A percentile compares a stretch with the other conserved stretches of the same genome.
Conservation (phyloP, 441 rosid genomes). For the California macrophylla region DNA sequence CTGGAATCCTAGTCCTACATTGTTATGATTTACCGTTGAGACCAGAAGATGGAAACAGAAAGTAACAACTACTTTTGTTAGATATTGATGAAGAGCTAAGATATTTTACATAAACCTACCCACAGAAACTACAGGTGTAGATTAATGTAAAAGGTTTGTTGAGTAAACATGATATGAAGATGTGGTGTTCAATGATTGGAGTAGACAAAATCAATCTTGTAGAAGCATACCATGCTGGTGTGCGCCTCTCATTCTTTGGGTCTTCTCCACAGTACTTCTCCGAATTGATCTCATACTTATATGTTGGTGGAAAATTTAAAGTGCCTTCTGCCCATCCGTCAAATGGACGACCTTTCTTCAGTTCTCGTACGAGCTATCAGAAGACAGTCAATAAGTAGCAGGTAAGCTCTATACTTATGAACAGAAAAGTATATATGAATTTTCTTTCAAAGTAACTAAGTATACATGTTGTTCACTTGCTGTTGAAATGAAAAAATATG, state of each 20-base stretch:
- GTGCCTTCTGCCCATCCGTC: constrained; percentile 87
- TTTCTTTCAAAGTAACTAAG: background rate
- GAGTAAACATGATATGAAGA: background rate
- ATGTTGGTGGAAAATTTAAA: constrained; percentile 71
- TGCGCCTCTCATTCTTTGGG: constrained; percentile 65
- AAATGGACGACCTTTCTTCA: constrained; percentile 55
- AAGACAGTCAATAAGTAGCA: constrained; percentile 5
- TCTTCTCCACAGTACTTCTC: constrained; percentile 67
- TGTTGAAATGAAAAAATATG: background rate
- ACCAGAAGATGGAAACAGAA: background rate
- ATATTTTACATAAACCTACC: background rate
- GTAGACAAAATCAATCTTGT: background rate
- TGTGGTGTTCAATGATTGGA: background rate
- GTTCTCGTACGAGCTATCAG: constrained; percentile 57
- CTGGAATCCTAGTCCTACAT: background rate
- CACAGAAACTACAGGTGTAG: background rate
- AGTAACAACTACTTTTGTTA: no score
- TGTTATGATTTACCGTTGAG: background rate
- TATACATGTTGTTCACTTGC: no score
- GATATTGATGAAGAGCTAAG: background rate
- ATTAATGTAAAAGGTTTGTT: background rate
- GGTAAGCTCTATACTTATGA: constrained; percentile 2
- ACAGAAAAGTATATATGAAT: background rate
- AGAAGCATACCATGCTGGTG: constrained; percentile 71
- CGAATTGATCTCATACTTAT: constrained; percentile 69